phyloP scores from a whole-genome alignment of 257 asterid genomes.

The Leonotis leonurus region DNA sequence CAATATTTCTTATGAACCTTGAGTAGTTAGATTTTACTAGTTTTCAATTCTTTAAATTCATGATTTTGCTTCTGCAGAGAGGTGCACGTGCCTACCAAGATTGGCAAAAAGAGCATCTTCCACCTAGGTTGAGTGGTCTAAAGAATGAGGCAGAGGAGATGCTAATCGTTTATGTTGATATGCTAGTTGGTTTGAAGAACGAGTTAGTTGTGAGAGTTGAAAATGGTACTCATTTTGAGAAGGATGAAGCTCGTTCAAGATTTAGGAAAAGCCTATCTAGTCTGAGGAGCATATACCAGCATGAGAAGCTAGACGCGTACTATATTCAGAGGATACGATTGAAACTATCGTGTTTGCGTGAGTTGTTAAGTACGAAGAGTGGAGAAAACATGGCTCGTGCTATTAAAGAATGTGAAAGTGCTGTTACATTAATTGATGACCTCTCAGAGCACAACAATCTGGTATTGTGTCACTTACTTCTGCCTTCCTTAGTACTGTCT shows the following conservation, averaged over 20 bases:
- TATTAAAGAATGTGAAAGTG: not conserved
- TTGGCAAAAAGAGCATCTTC: slow-evolving; percentile 3
- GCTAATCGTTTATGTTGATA: slow-evolving; percentile 8
- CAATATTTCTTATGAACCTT: no score
- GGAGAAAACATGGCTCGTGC: not conserved
- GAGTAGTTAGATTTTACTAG: no score
- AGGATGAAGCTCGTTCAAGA: not conserved
- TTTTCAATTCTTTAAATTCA: no score
- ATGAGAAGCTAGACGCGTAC: slow-evolving; percentile 7
- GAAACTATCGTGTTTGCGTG: not conserved
- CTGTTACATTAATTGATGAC: not conserved
- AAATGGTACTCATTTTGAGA: not conserved
- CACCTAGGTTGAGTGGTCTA: not conserved
- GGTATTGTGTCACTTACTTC: slow-evolving; percentile 5
- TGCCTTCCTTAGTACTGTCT: no score
- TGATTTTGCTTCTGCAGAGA: no score
- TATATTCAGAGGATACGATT: not conserved
- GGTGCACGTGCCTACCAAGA: no score
- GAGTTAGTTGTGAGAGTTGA: slow-evolving; percentile 8
- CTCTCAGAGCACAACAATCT: not conserved
- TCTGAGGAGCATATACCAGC: slow-evolving; percentile 5
- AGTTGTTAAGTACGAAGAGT: not conserved
- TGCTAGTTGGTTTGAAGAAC: slow-evolving; percentile 1
- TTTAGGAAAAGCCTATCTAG: slow-evolving; percentile 1
- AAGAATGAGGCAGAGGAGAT: slow-evolving; percentile 2